These are phyloP conservation scores for Vickermania ingenoplastis DNA, from an alignment of 208 protist genomes.

Conservation along the genomic window DNA sequence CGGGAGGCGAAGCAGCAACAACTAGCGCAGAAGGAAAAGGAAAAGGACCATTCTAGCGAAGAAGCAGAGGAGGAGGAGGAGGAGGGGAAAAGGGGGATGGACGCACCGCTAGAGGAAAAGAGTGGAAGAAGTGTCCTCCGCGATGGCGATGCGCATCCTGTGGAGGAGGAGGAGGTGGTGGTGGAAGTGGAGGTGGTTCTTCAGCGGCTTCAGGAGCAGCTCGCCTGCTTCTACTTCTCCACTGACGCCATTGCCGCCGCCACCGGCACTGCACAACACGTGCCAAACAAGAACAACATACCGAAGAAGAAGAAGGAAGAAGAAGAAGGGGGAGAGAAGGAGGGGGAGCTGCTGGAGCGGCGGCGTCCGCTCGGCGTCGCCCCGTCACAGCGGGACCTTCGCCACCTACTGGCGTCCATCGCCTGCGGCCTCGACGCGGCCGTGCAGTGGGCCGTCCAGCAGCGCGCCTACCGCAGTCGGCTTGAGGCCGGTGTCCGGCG, in stretches of 20 bases:
- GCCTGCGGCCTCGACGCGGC: neutral
- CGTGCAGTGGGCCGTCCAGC: neutral
- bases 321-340: neutral
- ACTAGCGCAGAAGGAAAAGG: slow-evolving; percentile 3
- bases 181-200: neutral
- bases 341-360: neutral
- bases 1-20: neutral
- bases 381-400: neutral
- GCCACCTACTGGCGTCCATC: neutral
- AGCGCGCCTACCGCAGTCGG: neutral
- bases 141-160: no score
- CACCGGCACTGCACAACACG: neutral
- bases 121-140: no score
- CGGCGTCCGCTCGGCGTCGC: neutral
- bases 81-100: neutral
- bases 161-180: neutral
- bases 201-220: neutral
- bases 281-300: no score
- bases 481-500: neutral
- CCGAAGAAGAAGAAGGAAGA: neutral
- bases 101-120: no score
- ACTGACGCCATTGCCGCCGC: neutral
- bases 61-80: slow-evolving; percentile 4
- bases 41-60: neutral
- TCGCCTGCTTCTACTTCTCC: neutral